Conservation (phyloP, 2,329 filamentous ascomycete species). For the Balansia obtecta region DNA sequence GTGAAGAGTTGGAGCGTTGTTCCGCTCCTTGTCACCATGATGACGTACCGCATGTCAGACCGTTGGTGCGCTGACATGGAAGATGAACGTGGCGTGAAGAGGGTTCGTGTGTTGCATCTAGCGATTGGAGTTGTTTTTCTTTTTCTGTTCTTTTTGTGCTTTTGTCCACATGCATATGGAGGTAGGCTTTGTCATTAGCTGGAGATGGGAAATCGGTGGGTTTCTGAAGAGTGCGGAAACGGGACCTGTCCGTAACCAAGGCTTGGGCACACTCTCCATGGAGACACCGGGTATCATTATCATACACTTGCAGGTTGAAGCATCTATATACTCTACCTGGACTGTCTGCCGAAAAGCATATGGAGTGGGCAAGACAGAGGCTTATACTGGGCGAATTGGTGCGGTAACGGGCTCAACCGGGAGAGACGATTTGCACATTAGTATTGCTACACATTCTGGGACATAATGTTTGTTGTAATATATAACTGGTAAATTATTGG, state of each 20-base stretch:
- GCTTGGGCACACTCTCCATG: background rate
- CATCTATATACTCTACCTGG: background rate
- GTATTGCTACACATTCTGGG: constrained; percentile 4
- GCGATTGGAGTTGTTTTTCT: constrained; percentile 27
- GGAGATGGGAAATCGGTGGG: background rate
- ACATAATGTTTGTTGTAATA: constrained; percentile 4
- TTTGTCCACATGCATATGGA: constrained; percentile 12
- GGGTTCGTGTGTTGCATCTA: constrained; percentile 20
- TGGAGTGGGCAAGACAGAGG: background rate
- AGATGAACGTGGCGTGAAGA: background rate
- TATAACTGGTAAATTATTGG: constrained; percentile 1
- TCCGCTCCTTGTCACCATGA: background rate
- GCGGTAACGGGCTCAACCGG: background rate
- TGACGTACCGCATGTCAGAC: background rate
- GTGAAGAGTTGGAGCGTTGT: background rate
- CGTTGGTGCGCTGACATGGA: background rate
- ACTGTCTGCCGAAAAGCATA: background rate
- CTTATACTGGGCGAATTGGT: background rate
- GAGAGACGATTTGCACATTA: background rate
- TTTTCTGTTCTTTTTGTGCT: constrained; percentile 17
- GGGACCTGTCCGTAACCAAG: background rate
- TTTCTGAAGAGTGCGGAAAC: background rate
- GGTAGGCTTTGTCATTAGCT: constrained; percentile 5
- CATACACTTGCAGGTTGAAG: background rate
- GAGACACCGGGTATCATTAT: background rate